phyloP scores from a whole-genome alignment of 2,329 filamentous ascomycete species.

The Hymenoscyphus infarciens region DNA sequence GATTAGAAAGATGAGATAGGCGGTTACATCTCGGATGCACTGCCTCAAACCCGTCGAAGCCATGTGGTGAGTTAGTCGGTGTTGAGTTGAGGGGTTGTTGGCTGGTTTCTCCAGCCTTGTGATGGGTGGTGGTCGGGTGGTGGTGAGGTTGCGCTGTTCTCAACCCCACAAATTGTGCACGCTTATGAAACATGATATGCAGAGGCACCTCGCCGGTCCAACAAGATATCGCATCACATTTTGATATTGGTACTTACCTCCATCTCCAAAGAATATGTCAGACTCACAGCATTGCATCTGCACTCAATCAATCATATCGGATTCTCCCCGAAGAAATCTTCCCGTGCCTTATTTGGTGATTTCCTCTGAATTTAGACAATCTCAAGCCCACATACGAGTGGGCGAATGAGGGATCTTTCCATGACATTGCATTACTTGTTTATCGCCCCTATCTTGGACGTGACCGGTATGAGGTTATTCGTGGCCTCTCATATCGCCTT shows the following conservation, averaged over 20 bases:
- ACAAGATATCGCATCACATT: background rate
- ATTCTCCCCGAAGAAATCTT: too few relatives aligned
- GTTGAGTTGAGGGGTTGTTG: background rate
- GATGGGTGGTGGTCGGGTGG: background rate
- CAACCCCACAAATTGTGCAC: slow-evolving; percentile 3
- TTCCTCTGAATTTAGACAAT: too few relatives aligned
- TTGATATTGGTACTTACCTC: background rate
- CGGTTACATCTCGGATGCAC: slow-evolving; percentile 50
- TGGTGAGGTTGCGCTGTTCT: background rate
- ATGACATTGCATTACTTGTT: too few relatives aligned
- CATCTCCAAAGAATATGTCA: background rate
- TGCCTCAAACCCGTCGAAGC: slow-evolving; percentile 32
- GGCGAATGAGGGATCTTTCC: too few relatives aligned
- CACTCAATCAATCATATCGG: too few relatives aligned
- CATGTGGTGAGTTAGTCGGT: slow-evolving; percentile 22
- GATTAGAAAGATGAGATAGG: slow-evolving; percentile 75
- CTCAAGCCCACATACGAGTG: too few relatives aligned
- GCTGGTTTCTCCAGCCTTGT: background rate
- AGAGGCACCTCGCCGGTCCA: background rate
- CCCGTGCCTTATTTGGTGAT: too few relatives aligned
- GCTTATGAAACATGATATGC: background rate
- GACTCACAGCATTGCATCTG: too few relatives aligned
- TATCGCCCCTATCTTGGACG: too few relatives aligned
- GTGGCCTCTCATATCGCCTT: too few relatives aligned
- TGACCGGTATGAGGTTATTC: too few relatives aligned